phyloP scores from a whole-genome alignment of 805 yeast genomes.

The Kurtzmaniella fragi region DNA sequence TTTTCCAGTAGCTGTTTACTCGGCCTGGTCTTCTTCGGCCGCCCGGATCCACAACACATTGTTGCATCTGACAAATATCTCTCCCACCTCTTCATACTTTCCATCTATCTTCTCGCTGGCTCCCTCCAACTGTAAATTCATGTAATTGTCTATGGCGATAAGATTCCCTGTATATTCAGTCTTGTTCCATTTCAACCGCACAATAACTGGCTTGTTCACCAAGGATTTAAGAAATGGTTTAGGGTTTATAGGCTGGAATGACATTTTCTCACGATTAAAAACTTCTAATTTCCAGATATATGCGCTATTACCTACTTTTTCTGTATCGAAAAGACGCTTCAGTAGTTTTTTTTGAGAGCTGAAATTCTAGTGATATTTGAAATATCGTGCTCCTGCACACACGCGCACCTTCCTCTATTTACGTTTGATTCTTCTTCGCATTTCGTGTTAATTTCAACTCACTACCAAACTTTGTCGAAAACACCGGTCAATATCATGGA shows the following conservation, averaged over 20 bases:
- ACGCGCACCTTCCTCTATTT: no score
- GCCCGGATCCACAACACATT: constrained; percentile 76
- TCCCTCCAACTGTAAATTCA: constrained; percentile 75
- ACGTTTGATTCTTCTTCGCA: no score
- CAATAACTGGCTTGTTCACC: constrained; percentile 63
- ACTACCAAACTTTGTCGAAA: not conserved
- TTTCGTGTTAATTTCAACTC: no score
- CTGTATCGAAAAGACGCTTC: no score
- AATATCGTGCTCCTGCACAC: no score
- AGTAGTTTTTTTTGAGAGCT: no score
- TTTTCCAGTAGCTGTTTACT: not conserved
- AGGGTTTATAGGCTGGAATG: constrained; percentile 71
- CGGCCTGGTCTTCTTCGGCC: constrained; percentile 5
- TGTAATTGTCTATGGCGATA: constrained; percentile 81
- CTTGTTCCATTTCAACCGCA: constrained; percentile 84
- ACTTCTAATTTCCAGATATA: no score
- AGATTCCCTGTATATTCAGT: constrained; percentile 83
- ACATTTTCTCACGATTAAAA: no score
- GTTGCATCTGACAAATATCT: constrained; percentile 84
- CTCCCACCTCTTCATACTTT: constrained; percentile 47
- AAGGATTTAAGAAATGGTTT: constrained; percentile 83
- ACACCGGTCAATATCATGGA: constrained; percentile 17
- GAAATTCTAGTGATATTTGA: no score
- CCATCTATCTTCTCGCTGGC: constrained; percentile 44
- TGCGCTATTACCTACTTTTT: no score